Conservation (phyloP, 805 yeast species). For the Ogataea nonfermentans region DNA sequence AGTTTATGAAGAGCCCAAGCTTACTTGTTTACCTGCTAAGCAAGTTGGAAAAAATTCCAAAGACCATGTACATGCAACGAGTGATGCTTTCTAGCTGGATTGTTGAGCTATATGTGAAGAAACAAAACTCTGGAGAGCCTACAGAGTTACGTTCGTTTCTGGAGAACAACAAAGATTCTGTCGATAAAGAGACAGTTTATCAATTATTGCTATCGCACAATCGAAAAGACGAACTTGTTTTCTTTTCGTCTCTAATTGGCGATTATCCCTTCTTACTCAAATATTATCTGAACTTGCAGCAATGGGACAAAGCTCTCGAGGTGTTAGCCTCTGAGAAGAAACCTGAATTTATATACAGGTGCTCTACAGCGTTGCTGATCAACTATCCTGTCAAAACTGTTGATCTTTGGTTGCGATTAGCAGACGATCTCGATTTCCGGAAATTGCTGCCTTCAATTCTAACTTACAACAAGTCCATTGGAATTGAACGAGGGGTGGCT, state of each 20-base stretch:
- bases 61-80: conserved; percentile 41
- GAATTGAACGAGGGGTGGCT: conserved; percentile 33
- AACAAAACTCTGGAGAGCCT: conserved; percentile 42
- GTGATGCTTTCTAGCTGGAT: conserved; percentile 64
- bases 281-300: conserved; percentile 64
- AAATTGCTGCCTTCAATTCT: conserved; percentile 74
- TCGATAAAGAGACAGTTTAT: conserved; percentile 70
- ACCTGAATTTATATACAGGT: conserved; percentile 54
- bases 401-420: conserved; percentile 71
- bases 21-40: conserved; percentile 44
- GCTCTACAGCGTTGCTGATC: conserved; percentile 64
- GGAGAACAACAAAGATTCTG: conserved; percentile 39
- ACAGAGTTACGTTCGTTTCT: conserved; percentile 50
- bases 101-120: conserved; percentile 53
- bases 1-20: conserved; percentile 45
- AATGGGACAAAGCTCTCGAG: conserved; percentile 72
- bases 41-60: conserved; percentile 39
- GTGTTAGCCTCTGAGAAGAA: conserved; percentile 50
- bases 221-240: conserved; percentile 58
- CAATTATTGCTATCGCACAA: conserved; percentile 71
- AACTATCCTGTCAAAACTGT: conserved; percentile 70
- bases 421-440: conserved; percentile 51
- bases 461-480: conserved; percentile 55
- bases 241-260: conserved; percentile 62
- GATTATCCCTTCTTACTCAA: conserved; percentile 70